These are phyloP conservation scores for Jacaranda copaia DNA, from an alignment of 257 asterid species.

Conservation along the genomic window DNA sequence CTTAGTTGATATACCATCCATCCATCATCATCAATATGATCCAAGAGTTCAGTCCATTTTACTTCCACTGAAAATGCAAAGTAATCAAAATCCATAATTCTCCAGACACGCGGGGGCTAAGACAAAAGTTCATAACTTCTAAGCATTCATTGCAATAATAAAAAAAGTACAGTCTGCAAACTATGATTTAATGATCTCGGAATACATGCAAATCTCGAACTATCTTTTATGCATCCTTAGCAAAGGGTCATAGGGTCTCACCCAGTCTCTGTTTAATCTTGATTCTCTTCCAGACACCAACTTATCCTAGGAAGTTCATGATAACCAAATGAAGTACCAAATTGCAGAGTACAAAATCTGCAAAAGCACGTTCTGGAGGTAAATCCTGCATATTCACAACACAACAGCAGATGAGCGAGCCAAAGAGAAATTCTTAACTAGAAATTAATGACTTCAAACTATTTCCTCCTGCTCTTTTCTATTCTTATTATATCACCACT, in stretches of 20 bases:
- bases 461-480: neutral
- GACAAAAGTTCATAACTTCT: too few relatives aligned
- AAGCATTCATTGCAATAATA: too few relatives aligned
- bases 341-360: constrained; percentile 95
- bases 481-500: neutral
- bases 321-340: constrained; percentile 96
- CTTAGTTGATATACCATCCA: too few relatives aligned
- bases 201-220: too few relatives aligned
- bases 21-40: too few relatives aligned
- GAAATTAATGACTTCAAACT: neutral
- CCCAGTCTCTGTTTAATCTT: neutral
- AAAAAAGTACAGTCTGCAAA: too few relatives aligned
- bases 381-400: constrained; percentile 73
- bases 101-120: too few relatives aligned
- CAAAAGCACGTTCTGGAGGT: constrained; percentile 96
- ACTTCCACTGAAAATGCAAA: too few relatives aligned
- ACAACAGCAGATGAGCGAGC: neutral
- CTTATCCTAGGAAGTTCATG: constrained; percentile 55
- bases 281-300: neutral
- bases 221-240: too few relatives aligned
- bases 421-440: neutral
- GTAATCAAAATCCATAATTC: too few relatives aligned
- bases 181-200: too few relatives aligned
- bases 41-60: too few relatives aligned
- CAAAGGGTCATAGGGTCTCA: neutral